Conservation (phyloP, 306 rosid genomes). For the Pterocarpus santalinus region DNA sequence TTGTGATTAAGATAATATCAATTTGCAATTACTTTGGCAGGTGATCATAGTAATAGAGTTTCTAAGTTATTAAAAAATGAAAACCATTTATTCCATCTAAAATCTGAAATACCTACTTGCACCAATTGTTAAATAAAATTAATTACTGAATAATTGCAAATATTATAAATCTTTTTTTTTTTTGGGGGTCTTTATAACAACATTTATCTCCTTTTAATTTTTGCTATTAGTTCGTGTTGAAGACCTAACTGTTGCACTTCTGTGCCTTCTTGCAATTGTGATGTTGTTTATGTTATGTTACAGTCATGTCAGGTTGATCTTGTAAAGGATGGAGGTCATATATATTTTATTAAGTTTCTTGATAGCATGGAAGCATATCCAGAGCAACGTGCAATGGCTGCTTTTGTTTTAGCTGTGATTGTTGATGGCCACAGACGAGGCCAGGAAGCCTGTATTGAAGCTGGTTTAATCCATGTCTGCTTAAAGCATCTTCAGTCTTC, state of each 20-base stretch:
- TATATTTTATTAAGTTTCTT: slow-evolving; percentile 93
- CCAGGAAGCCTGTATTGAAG: slow-evolving; percentile 96
- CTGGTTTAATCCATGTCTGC: slow-evolving; percentile 83
- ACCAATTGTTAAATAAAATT: neutral
- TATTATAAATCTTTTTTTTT: neutral
- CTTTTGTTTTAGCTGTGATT: slow-evolving; percentile 96
- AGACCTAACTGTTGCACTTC: slow-evolving; percentile 16
- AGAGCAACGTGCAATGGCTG: slow-evolving; percentile 99
- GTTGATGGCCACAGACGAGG: slow-evolving; percentile 97
- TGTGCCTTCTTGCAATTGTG: slow-evolving; percentile 28
- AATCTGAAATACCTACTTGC: neutral
- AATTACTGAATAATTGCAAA: neutral
- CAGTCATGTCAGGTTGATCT: slow-evolving; percentile 99
- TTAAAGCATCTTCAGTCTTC: slow-evolving; percentile 90
- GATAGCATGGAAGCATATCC: slow-evolving; percentile 95
- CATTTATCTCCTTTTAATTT: slow-evolving; percentile 4
- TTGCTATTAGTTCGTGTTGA: slow-evolving; percentile 14
- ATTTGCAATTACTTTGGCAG: neutral
- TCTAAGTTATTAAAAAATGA: neutral
- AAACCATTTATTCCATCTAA: slow-evolving; percentile 3
- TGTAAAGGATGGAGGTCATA: slow-evolving; percentile 96
- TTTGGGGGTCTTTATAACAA: neutral
- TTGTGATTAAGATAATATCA: neutral
- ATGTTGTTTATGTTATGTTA: slow-evolving; percentile 51
- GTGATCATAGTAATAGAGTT: neutral